Evolutionary conservation across 306 rosid species (phyloP).

Genomic region (Cicer pinnatifidum): DNA sequence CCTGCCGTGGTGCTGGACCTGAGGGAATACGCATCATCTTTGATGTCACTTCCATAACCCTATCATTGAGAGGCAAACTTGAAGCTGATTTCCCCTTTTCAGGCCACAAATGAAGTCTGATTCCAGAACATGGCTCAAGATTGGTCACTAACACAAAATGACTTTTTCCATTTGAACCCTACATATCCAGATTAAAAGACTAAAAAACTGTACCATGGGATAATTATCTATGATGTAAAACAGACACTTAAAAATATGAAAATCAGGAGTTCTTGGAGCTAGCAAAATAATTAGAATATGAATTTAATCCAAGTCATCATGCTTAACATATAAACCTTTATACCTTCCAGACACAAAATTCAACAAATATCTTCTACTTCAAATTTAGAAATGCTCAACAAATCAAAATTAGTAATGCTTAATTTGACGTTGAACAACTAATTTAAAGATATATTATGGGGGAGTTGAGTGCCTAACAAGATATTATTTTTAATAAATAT

Average conservation of each 20-base stretch:
- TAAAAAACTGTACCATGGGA: slow-evolving; percentile 35
- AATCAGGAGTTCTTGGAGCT: slow-evolving; percentile 21
- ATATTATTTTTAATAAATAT: slow-evolving; percentile 25
- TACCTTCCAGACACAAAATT: slow-evolving; percentile 9
- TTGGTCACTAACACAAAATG: slow-evolving; percentile 95
- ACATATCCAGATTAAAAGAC: slow-evolving; percentile 48
- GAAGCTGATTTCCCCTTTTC: slow-evolving; percentile 74
- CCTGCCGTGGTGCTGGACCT: slow-evolving; percentile 97
- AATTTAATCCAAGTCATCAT: slow-evolving; percentile 26
- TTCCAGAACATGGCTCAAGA: slow-evolving; percentile 95
- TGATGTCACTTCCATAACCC: slow-evolving; percentile 84
- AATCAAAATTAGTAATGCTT: slow-evolving; percentile 25
- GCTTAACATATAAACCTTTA: slow-evolving; percentile 5
- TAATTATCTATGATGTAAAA: slow-evolving; percentile 38
- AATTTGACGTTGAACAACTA: slow-evolving; percentile 13
- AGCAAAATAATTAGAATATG: slow-evolving; percentile 20
- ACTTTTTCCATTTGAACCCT: slow-evolving; percentile 86
- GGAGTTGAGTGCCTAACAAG: slow-evolving; percentile 27
- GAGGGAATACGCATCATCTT: slow-evolving; percentile 96
- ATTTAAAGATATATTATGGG: slow-evolving; percentile 10
- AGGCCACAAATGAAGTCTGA: slow-evolving; percentile 94
- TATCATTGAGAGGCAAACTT: slow-evolving; percentile 59
- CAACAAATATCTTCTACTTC: slow-evolving; percentile 22
- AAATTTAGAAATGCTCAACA: slow-evolving; percentile 15
- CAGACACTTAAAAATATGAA: slow-evolving; percentile 1